phyloP scores from a whole-genome alignment of 805 yeast species.

The Candida nanaspora region DNA sequence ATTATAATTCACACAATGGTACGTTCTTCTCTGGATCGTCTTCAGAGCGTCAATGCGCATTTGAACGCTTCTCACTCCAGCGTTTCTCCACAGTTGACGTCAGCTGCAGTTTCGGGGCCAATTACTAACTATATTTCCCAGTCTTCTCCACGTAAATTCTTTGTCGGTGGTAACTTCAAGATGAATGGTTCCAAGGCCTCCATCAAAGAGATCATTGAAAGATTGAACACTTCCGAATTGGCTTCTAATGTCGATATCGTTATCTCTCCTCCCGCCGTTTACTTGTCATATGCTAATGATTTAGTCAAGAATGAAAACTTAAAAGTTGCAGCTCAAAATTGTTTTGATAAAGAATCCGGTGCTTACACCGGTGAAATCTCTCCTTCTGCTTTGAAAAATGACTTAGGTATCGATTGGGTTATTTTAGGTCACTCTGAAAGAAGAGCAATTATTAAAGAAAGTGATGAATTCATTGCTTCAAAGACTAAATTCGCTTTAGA shows the following conservation, averaged over 20 bases:
- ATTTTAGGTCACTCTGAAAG: conserved; percentile 98
- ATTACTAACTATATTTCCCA: conserved; percentile 3
- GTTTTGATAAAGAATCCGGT: conserved; percentile 82
- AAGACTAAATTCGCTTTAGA: conserved; percentile 93
- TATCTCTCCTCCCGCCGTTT: conserved; percentile 93
- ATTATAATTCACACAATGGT: conserved; percentile 1
- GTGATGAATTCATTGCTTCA: conserved; percentile 85
- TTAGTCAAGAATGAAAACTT: conserved; percentile 66
- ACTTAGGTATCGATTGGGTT: conserved; percentile 90
- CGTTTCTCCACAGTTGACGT: not conserved
- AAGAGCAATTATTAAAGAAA: conserved; percentile 86
- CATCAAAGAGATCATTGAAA: conserved; percentile 74
- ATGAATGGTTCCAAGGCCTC: conserved; percentile 92
- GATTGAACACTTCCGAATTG: conserved; percentile 72
- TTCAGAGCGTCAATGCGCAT: not conserved
- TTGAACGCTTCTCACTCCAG: not conserved
- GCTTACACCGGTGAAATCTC: conserved; percentile 98
- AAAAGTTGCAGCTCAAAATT: conserved; percentile 85
- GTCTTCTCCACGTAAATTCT: conserved; percentile 42
- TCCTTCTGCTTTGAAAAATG: conserved; percentile 75
- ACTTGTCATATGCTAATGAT: conserved; percentile 69
- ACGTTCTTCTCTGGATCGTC: not conserved
- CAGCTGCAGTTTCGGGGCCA: not conserved
- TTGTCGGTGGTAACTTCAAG: conserved; percentile 99
- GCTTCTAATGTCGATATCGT: conserved; percentile 85